phyloP scores from a whole-genome alignment of 345 rosid species.

The Gossypium rotundifolium region DNA sequence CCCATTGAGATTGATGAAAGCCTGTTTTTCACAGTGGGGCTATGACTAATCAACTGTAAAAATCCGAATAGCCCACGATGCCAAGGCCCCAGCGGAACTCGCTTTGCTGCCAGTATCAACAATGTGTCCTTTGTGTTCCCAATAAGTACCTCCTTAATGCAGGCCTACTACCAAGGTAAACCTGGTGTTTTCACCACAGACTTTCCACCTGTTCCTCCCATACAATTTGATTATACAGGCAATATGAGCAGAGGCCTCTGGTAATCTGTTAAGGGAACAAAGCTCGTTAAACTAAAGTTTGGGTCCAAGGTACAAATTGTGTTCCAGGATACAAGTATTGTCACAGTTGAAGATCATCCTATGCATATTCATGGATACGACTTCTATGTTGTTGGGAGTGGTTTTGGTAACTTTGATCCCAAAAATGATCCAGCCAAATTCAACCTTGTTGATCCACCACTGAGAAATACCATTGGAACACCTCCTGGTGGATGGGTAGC shows the following conservation, averaged over 20 bases:
- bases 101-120: slow-evolving; percentile 79
- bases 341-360: slow-evolving; percentile 69
- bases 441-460: slow-evolving; percentile 76
- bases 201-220: slow-evolving; percentile 71
- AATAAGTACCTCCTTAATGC: slow-evolving; percentile 61
- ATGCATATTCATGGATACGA: slow-evolving; percentile 89
- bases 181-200: slow-evolving; percentile 80
- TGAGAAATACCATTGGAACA: slow-evolving; percentile 74
- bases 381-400: slow-evolving; percentile 68
- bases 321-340: slow-evolving; percentile 75
- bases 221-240: slow-evolving; percentile 70
- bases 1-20: slow-evolving; percentile 55
- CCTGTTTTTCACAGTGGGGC: slow-evolving; percentile 71
- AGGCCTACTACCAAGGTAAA: slow-evolving; percentile 73
- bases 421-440: slow-evolving; percentile 50
- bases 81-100: slow-evolving; percentile 92
- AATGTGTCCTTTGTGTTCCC: slow-evolving; percentile 72
- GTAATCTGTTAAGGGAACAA: slow-evolving; percentile 64
- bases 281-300: slow-evolving; percentile 67
- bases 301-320: slow-evolving; percentile 65
- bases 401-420: slow-evolving; percentile 68
- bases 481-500: slow-evolving; percentile 96
- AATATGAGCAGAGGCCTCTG: slow-evolving; percentile 76
- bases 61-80: slow-evolving; percentile 70
- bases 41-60: slow-evolving; percentile 72